A percentile compares a stretch with the other conserved stretches of the same genome.
Conservation (phyloP, 2,329 filamentous ascomycete genomes). For the Hymenoscyphus repandus region DNA sequence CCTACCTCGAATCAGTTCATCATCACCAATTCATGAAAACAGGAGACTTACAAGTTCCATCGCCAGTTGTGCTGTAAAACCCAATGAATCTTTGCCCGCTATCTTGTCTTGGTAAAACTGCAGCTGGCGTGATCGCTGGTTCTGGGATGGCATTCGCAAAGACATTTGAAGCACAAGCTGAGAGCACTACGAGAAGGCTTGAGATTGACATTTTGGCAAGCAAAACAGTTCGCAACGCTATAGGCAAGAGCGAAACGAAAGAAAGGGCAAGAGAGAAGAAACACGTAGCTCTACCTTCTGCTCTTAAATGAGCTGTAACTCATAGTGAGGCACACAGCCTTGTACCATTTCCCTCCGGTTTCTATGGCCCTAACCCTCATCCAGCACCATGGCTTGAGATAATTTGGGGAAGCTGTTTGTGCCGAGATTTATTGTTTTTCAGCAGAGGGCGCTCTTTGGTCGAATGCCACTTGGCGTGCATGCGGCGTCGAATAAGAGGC, state of each 20-base stretch:
- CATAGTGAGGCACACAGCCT: background rate
- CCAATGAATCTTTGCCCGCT: slow-evolving; percentile 2
- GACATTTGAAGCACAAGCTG: background rate
- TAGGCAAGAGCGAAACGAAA: background rate
- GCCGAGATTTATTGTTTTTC: slow-evolving; percentile 4
- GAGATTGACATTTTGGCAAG: slow-evolving; percentile 2
- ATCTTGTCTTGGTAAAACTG: slow-evolving; percentile 1
- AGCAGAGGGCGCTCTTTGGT: background rate
- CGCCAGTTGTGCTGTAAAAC: slow-evolving; percentile 1
- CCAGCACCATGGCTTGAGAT: background rate
- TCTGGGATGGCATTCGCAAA: slow-evolving; percentile 2
- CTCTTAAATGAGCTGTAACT: background rate
- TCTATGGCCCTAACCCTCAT: background rate
- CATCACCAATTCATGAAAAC: background rate
- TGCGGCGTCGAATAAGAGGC: background rate
- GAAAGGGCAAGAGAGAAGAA: background rate
- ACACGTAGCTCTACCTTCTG: background rate
- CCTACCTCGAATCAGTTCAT: background rate
- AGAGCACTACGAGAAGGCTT: background rate
- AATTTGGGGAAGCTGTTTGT: background rate
- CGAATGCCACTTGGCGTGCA: background rate
- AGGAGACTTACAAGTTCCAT: slow-evolving; percentile 2
- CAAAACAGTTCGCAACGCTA: background rate
- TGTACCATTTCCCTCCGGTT: background rate
- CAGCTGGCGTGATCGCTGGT: background rate